Conservation (phyloP, 495 filamentous ascomycete genomes). For the Hyaloscypha finlandica region DNA sequence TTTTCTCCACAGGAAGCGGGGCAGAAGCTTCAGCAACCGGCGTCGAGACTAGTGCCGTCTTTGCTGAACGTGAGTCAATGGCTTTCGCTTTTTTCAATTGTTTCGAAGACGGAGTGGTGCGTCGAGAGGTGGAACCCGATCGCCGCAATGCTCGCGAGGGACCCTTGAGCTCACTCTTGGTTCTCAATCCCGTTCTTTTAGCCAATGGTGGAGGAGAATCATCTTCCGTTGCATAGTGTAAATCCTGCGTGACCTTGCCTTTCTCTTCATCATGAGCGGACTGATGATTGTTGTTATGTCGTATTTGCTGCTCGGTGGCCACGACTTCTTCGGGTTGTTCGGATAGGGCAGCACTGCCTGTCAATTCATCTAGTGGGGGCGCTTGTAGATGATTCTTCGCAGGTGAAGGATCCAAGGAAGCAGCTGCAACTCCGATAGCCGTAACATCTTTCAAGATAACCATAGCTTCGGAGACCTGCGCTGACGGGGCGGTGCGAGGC, state of each 20-base stretch:
- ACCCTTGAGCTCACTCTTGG: slow-evolving; percentile 16
- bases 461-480: background rate
- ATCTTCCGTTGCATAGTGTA: background rate
- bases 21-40: background rate
- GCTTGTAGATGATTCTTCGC: background rate
- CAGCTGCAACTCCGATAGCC: background rate
- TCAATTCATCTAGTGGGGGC: background rate
- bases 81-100: background rate
- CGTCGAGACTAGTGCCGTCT: background rate
- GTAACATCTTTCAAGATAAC: background rate
- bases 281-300: background rate
- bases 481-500: background rate
- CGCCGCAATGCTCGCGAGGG: slow-evolving; percentile 8
- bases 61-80: background rate
- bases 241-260: background rate
- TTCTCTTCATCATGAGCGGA: background rate
- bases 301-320: background rate
- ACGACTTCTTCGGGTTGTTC: background rate
- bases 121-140: background rate
- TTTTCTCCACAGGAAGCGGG: background rate
- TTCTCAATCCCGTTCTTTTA: slow-evolving; percentile 4
- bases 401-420: background rate
- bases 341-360: background rate
- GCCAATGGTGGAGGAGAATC: background rate
- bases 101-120: background rate